phyloP scores from a whole-genome alignment of 768 basidiomycete species.

The Tylopilus vinaceipallidus region DNA sequence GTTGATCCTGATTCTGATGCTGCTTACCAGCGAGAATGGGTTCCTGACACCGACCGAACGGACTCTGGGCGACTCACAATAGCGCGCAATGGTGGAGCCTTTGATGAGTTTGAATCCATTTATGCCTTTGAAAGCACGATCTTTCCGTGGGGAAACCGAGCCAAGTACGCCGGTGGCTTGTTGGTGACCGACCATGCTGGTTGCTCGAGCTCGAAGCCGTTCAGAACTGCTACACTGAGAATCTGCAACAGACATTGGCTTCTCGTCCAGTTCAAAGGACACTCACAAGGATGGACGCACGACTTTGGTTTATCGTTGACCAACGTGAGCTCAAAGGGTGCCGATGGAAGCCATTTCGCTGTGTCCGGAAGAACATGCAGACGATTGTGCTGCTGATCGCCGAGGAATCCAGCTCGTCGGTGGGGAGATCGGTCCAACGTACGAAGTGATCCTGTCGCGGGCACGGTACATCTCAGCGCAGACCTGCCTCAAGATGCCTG shows the following conservation, averaged over 20 bases:
- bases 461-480: slow-evolving; percentile 97
- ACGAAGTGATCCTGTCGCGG: slow-evolving; percentile 93
- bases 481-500: slow-evolving; percentile 89
- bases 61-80: slow-evolving; percentile 10
- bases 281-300: slow-evolving; percentile 10
- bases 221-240: slow-evolving; percentile 18
- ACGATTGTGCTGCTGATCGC: slow-evolving; percentile 90
- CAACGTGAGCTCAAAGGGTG: slow-evolving; percentile 16
- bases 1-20: slow-evolving; percentile 6
- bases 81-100: slow-evolving; percentile 22
- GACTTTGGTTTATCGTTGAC: slow-evolving; percentile 24
- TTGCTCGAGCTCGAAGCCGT: slow-evolving; percentile 11
- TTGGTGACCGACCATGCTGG: slow-evolving; percentile 10
- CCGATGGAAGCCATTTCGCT: slow-evolving; percentile 15
- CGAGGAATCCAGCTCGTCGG: slow-evolving; percentile 96
- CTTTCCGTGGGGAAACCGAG: slow-evolving; percentile 21
- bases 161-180: slow-evolving; percentile 11
- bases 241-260: slow-evolving; percentile 5
- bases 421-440: slow-evolving; percentile 92
- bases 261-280: neutral
- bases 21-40: slow-evolving; percentile 6
- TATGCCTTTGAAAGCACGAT: slow-evolving; percentile 20
- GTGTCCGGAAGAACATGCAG: slow-evolving; percentile 86
- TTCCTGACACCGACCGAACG: neutral
- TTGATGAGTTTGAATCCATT: slow-evolving; percentile 20